Percentiles rank a stretch among this genome's conserved stretches.
phyloP scores from a whole-genome alignment of 2,329 filamentous ascomycete species.

The Trichoderma simmonsii region DNA sequence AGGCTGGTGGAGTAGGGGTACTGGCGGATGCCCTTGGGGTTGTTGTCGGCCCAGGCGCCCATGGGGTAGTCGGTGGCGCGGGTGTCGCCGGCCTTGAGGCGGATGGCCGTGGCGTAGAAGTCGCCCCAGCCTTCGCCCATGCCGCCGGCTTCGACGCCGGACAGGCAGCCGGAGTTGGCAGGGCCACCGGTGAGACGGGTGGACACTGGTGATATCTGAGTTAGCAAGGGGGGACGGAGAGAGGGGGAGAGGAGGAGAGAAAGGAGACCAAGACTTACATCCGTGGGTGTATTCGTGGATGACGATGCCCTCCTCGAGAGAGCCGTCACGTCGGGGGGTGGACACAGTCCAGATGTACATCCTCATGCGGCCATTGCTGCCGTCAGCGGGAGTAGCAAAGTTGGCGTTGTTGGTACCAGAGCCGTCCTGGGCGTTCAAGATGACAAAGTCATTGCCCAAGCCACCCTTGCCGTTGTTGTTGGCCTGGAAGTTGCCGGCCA shows the following conservation, averaged over 20 bases:
- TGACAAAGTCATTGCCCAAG: constrained; percentile 49
- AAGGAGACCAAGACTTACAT: constrained; percentile 28
- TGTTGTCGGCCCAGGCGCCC: constrained; percentile 48
- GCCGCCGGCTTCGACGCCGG: constrained; percentile 47
- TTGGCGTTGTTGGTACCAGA: constrained; percentile 55
- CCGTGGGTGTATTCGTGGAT: constrained; percentile 59
- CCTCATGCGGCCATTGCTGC: constrained; percentile 50
- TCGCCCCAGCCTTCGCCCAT: constrained; percentile 60
- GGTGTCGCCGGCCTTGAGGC: constrained; percentile 45
- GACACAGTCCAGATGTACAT: constrained; percentile 56
- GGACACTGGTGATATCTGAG: constrained; percentile 38
- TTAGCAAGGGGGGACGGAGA: constrained; percentile 8
- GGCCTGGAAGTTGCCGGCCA: constrained; percentile 57
- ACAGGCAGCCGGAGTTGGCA: constrained; percentile 48
- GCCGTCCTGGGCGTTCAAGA: constrained; percentile 57
- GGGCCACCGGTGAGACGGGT: constrained; percentile 59
- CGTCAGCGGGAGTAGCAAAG: constrained; percentile 54
- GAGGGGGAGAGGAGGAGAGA: neutral
- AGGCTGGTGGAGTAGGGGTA: constrained; percentile 52
- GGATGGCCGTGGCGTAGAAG: constrained; percentile 52
- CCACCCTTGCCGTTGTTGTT: constrained; percentile 56
- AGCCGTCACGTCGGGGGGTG: constrained; percentile 48
- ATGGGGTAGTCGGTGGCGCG: constrained; percentile 45
- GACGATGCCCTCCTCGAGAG: constrained; percentile 59
- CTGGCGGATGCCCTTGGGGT: constrained; percentile 44